phyloP scores from a whole-genome alignment of 2,329 filamentous ascomycete genomes.

The Thelonectria olida region DNA sequence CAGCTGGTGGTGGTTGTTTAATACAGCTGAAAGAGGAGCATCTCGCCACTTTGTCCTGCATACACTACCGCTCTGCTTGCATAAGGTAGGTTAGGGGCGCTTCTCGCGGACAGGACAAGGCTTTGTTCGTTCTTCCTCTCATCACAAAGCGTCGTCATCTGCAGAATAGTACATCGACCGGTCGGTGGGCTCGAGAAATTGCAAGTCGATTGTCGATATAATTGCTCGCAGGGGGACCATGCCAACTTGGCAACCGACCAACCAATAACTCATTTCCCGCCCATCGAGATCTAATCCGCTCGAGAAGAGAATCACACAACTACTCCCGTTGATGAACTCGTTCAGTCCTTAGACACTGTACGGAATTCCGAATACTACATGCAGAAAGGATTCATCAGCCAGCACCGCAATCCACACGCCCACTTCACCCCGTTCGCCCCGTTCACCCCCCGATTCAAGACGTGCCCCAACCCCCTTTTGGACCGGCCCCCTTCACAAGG shows the following conservation, averaged over 20 bases:
- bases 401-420: not conserved
- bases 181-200: constrained; percentile 40
- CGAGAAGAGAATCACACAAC: constrained; percentile 15
- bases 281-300: constrained; percentile 24
- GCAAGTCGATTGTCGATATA: constrained; percentile 32
- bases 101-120: not conserved
- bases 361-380: not conserved
- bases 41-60: not conserved
- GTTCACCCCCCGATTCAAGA: constrained; percentile 30
- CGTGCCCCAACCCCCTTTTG: constrained; percentile 38
- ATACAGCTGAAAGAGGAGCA: not conserved
- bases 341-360: constrained; percentile 1
- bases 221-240: constrained; percentile 38
- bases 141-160: constrained; percentile 25
- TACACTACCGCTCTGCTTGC: no score
- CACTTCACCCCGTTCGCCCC: constrained; percentile 18
- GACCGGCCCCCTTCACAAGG: constrained; percentile 23
- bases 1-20: not conserved
- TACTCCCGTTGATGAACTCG: no score
- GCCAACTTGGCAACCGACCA: constrained; percentile 26
- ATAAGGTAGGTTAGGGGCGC: not conserved
- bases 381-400: constrained; percentile 13
- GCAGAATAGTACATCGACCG: constrained; percentile 12
- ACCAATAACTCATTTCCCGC: constrained; percentile 38
- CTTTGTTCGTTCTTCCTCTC: constrained; percentile 3